Base-by-base conservation (phyloP, 2,329 filamentous ascomycete genomes). In the Knufia fluminis region DNA sequence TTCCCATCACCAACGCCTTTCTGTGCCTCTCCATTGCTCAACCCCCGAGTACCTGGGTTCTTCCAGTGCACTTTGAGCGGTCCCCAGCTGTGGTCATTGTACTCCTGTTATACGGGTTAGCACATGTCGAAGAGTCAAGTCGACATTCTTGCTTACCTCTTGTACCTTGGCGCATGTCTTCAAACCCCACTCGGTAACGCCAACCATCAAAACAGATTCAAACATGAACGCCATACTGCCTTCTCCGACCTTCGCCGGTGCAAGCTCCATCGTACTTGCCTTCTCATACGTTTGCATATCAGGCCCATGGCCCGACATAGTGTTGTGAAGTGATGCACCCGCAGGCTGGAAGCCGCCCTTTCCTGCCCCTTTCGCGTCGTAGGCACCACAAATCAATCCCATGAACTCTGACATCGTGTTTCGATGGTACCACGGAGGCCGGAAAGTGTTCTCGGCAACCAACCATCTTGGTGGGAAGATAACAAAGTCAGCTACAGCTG, bases 61-160 rank as follows among this genome's bases (percentile, higher is more conserved):
- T 71, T 70, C 55, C 82, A 85, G 61, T 84, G 78, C 38, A 80
- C 74, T 65, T 78, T 77, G 46, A 86, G 68, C 0, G 76, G 76
- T 23, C 74, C 80, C 88, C 88, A 95, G 63, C 85, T 90, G 71
- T 94, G 85, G 50, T 82, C 79, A 62, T 80, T 89, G 61, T 92
- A 94, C 50, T 78, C 78, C 56, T 58, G 49, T 33, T 23, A 31
- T 14, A 32, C 24, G 28, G 20, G 48, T 55, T 48, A 57, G 53
- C 47, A 38, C 31, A 22, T 16, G 16, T 33, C 35, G 4, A 6
- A 16, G 10, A 23, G 12, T n/a, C 2, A 23, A 48, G 41, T 10
- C 19, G 36, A 32, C 35, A 14, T 9, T 12, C 14, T 2, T 41
- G 50, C 55, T 56, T 42, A 56, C 56, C 52, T 79, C 73, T 69